phyloP scores from a whole-genome alignment of 2,329 filamentous ascomycete species.

The Coleophoma cylindrospora region DNA sequence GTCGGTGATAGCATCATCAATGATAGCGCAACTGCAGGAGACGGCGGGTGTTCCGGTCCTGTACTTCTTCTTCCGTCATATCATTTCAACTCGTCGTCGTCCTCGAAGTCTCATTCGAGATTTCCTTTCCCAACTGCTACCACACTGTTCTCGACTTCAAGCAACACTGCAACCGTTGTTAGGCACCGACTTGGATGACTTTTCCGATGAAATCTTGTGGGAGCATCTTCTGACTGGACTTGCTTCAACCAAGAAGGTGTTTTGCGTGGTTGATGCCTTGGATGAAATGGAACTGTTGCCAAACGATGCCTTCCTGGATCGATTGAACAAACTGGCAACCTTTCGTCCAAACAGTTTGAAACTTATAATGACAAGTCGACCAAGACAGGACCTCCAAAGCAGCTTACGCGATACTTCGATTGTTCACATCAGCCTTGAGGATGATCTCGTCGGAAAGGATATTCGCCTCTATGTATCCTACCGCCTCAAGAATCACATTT shows the following conservation, averaged over 20 bases:
- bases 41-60: conserved; percentile 18
- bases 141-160: conserved; percentile 22
- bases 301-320: conserved; percentile 4
- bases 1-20: conserved; percentile 28
- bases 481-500: conserved; percentile 5
- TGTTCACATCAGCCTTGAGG: conserved; percentile 14
- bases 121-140: conserved; percentile 27
- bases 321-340: conserved; percentile 7
- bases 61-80: conserved; percentile 33
- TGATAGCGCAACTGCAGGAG: conserved; percentile 15
- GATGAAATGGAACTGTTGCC: conserved; percentile 12
- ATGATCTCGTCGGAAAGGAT: conserved; percentile 13
- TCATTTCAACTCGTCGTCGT: conserved; percentile 26
- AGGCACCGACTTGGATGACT: conserved; percentile 6
- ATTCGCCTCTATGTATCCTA: conserved; percentile 8
- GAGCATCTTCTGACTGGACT: conserved; percentile 19
- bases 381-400: conserved; percentile 14
- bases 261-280: conserved; percentile 41
- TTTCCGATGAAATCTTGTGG: conserved; percentile 23
- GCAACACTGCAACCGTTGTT: conserved; percentile 6
- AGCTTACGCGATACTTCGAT: conserved; percentile 10
- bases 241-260: conserved; percentile 20
- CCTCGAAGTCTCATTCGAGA: conserved; percentile 25
- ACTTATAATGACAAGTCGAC: conserved; percentile 16
- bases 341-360: conserved; percentile 10